Evolutionary conservation across 129 eudicot species (phyloP).

Genomic region (Tagetes erecta): DNA sequence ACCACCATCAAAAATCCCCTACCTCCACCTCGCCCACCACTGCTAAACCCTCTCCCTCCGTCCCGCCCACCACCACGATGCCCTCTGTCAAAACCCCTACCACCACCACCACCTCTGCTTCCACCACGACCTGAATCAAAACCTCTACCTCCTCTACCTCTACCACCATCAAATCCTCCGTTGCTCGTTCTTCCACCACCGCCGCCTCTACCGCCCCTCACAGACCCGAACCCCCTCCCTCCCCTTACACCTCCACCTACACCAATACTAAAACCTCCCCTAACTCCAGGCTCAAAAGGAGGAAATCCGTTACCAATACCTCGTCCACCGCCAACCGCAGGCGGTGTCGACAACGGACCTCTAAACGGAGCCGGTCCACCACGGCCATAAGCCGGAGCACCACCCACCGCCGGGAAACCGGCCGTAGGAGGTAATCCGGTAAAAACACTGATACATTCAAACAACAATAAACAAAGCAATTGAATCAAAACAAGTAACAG

Average conservation of each 20-base stretch:
- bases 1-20: constrained; percentile 54
- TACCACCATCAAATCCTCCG: constrained; percentile 34
- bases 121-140: constrained; percentile 44
- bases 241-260: constrained; percentile 40
- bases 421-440: constrained; percentile 54
- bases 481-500: neutral
- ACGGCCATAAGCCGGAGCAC: constrained; percentile 47
- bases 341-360: constrained; percentile 42
- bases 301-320: constrained; percentile 50
- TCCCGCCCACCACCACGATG: constrained; percentile 36
- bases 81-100: constrained; percentile 46
- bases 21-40: constrained; percentile 49
- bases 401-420: constrained; percentile 52
- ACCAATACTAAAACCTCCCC: constrained; percentile 53
- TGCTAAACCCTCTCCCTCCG: constrained; percentile 33
- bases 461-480: neutral
- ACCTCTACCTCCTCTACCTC: constrained; percentile 44
- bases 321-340: constrained; percentile 40
- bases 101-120: constrained; percentile 43
- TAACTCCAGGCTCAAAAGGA: constrained; percentile 59
- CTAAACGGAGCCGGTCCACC: constrained; percentile 57
- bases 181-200: constrained; percentile 34
- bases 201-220: constrained; percentile 38
- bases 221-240: constrained; percentile 32
- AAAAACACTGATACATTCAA: constrained; percentile 48